Evolutionary conservation across 176 grass and related monocot genomes (phyloP).

Genomic region (Musa schizocarpa): DNA sequence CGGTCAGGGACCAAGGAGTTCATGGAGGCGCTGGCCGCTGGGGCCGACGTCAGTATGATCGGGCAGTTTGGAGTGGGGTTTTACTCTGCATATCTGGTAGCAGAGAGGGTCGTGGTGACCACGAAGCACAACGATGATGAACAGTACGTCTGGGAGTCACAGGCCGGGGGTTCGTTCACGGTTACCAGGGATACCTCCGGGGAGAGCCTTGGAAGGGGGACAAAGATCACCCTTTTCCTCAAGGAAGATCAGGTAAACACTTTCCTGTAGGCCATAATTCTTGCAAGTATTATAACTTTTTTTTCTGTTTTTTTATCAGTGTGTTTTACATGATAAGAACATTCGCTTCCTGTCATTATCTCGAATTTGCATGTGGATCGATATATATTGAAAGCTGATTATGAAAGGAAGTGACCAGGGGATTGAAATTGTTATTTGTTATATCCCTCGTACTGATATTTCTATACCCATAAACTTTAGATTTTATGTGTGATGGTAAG

Average conservation of each 20-base stretch:
- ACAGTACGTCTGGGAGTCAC: conserved; percentile 10
- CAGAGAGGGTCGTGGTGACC: conserved; percentile 1
- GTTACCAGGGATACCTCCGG: neutral
- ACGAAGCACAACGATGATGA: conserved; percentile 9
- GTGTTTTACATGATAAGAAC: too few relatives aligned
- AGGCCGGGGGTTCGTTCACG: neutral
- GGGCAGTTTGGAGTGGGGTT: conserved; percentile 1
- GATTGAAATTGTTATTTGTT: too few relatives aligned
- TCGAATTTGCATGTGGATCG: too few relatives aligned
- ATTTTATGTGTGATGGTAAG: too few relatives aligned
- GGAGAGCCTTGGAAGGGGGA: neutral
- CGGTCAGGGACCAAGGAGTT: conserved; percentile 6
- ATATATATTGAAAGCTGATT: too few relatives aligned
- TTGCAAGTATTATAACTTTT: too few relatives aligned
- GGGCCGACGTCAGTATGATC: conserved; percentile 1
- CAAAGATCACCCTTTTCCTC: conserved; percentile 7
- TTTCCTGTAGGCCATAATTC: too few relatives aligned
- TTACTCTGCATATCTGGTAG: conserved; percentile 1
- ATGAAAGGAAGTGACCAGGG: too few relatives aligned
- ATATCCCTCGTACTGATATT: too few relatives aligned
- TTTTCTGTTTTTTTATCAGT: too few relatives aligned
- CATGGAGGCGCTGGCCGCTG: conserved; percentile 1
- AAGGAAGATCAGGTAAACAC: conserved; percentile 8
- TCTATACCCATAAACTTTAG: too few relatives aligned
- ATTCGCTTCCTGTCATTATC: too few relatives aligned